Evolutionary conservation across 345 rosid genomes (phyloP).

Genomic region (Linum lewisii): DNA sequence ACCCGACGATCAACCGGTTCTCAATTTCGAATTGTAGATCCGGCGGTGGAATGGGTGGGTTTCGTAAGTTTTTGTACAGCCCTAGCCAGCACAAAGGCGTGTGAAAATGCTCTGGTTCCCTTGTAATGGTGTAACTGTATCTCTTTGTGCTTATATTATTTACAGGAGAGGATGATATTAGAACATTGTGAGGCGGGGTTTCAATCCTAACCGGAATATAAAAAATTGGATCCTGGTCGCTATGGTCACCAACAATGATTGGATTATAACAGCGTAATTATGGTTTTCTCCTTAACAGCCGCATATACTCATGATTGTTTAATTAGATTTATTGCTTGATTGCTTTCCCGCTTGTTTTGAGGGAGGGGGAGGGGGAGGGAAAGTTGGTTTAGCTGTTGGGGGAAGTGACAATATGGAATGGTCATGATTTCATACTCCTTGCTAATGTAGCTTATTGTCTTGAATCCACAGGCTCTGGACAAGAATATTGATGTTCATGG

Average conservation of each 20-base stretch:
- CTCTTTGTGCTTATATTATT: slow-evolving; percentile 63
- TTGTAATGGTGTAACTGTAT: slow-evolving; percentile 39
- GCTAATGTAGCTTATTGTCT: slow-evolving; percentile 98
- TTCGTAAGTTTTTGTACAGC: not conserved
- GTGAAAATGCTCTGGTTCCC: slow-evolving; percentile 27
- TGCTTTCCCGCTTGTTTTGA: slow-evolving; percentile 28
- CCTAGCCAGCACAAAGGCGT: slow-evolving; percentile 16
- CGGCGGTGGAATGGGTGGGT: not conserved
- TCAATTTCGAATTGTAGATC: not conserved
- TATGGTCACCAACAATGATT: slow-evolving; percentile 82
- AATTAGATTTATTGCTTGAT: slow-evolving; percentile 44
- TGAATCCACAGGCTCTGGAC: slow-evolving; percentile 99
- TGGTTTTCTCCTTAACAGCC: slow-evolving; percentile 88
- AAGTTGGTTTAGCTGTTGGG: slow-evolving; percentile 55
- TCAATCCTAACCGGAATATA: no score
- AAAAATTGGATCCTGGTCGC: slow-evolving; percentile 80
- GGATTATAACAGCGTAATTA: slow-evolving; percentile 99
- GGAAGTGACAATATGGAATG: slow-evolving; percentile 87
- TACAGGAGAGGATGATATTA: slow-evolving; percentile 55
- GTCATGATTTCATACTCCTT: slow-evolving; percentile 79
- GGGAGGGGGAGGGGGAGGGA: slow-evolving; percentile 52
- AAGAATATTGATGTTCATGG: slow-evolving; percentile 65
- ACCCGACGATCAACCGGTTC: not conserved
- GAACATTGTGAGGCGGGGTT: slow-evolving; percentile 32
- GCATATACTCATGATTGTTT: slow-evolving; percentile 70